These are phyloP conservation scores for Eimeria mitis DNA, from an alignment of 169 alveolate species.

Conservation along the genomic window DNA sequence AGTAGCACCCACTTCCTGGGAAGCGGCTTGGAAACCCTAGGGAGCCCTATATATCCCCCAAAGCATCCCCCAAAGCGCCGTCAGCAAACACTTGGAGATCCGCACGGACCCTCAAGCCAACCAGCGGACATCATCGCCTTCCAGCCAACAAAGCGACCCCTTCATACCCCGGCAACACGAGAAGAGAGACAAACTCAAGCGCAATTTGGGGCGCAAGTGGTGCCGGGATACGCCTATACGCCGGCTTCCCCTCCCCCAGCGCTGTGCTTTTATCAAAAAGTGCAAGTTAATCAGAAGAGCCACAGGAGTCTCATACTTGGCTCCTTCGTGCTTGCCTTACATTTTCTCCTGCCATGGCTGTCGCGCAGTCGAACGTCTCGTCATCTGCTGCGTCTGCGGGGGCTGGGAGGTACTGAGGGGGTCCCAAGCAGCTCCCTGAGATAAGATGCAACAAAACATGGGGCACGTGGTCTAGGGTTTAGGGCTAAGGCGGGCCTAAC, in stretches of 20 bases:
- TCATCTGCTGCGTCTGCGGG: slow-evolving; percentile 71
- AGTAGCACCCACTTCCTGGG: neutral
- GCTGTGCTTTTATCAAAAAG: neutral
- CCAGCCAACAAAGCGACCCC: neutral
- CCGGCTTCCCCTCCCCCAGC: neutral
- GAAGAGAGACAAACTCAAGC: neutral
- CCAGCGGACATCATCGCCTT: neutral
- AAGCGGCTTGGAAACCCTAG: neutral
- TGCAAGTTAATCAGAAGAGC: neutral
- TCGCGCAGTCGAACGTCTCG: slow-evolving; percentile 66
- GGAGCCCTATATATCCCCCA: neutral
- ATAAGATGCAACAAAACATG: neutral
- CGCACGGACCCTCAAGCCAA: neutral
- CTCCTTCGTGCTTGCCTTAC: slow-evolving; percentile 4
- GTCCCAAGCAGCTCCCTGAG: slow-evolving; percentile 43
- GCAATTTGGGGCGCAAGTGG: neutral
- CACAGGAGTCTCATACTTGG: neutral
- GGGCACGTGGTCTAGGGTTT: neutral
- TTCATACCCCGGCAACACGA: neutral
- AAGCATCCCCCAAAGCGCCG: neutral
- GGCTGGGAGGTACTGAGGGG: slow-evolving; percentile 73
- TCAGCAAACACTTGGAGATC: neutral
- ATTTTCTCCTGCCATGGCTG: slow-evolving; percentile 72
- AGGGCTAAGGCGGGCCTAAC: neutral
- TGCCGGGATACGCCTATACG: neutral